A percentile compares a stretch with the other conserved stretches of the same genome.
These are phyloP conservation scores for Warburgia ugandensis DNA, from an alignment of 164 flowering plant species.

Conservation along the genomic window DNA sequence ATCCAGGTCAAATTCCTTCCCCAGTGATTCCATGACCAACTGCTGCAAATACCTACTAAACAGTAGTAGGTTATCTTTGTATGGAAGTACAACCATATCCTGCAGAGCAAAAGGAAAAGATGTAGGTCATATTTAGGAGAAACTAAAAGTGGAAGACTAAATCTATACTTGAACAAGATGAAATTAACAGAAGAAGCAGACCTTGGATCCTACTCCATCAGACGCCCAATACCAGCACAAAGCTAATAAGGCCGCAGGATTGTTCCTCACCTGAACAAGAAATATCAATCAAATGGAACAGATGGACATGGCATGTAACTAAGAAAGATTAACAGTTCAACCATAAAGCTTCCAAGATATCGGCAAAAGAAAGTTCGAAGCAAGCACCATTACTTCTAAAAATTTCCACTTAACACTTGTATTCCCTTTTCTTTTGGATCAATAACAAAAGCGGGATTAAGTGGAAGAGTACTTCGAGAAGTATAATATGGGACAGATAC, in stretches of 20 bases:
- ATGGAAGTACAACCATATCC: slow-evolving; percentile 99
- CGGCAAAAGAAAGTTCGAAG: no score
- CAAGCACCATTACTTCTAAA: no score
- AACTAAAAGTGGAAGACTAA: no score
- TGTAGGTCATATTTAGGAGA: no score
- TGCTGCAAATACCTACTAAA: slow-evolving; percentile 96
- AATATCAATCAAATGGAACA: slow-evolving; percentile 4
- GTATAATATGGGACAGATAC: no score
- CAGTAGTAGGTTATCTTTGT: slow-evolving; percentile 91
- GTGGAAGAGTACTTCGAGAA: no score
- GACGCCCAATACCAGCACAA: slow-evolving; percentile 96
- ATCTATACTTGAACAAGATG: not conserved
- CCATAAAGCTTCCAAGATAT: no score
- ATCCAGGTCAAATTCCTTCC: slow-evolving; percentile 92
- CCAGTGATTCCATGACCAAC: slow-evolving; percentile 98
- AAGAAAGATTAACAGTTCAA: slow-evolving; percentile 3
- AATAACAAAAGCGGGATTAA: no score
- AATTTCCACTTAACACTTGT: no score
- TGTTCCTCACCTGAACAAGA: slow-evolving; percentile 46
- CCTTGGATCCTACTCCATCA: slow-evolving; percentile 97
- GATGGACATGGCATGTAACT: not conserved
- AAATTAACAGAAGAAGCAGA: slow-evolving; percentile 13
- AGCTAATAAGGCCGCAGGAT: slow-evolving; percentile 92
- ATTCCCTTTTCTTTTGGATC: no score
- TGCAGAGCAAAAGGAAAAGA: slow-evolving; percentile 18